Evolutionary conservation across 2,329 filamentous ascomycete species (phyloP).

Genomic region (Alternaria viburni): DNA sequence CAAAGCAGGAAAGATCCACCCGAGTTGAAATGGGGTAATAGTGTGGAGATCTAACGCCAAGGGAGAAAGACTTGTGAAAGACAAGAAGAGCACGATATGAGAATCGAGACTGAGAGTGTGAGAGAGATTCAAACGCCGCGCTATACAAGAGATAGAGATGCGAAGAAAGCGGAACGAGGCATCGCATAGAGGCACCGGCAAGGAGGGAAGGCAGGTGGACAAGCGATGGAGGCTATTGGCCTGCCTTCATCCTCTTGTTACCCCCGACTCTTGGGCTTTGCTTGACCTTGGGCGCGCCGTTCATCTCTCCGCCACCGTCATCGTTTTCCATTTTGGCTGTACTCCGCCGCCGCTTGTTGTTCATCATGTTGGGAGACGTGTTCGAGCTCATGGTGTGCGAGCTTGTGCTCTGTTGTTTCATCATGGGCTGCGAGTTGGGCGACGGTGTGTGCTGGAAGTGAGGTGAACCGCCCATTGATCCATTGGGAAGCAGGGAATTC

Average conservation of each 20-base stretch:
- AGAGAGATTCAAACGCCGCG: constrained; percentile 31
- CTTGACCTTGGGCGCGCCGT: constrained; percentile 57
- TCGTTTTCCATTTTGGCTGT: constrained; percentile 66
- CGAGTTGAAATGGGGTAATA: constrained; percentile 10
- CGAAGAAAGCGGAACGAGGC: constrained; percentile 8
- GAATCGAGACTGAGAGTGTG: constrained; percentile 17
- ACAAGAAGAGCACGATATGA: constrained; percentile 1
- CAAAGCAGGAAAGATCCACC: constrained; percentile 4
- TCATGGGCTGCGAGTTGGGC: constrained; percentile 59
- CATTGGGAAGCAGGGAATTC: constrained; percentile 58
- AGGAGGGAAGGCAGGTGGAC: neutral
- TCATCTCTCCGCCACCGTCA: constrained; percentile 51
- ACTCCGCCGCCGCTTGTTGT: constrained; percentile 65
- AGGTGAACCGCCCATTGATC: constrained; percentile 58
- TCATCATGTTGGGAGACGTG: constrained; percentile 67
- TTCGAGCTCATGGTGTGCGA: constrained; percentile 63
- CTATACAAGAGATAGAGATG: constrained; percentile 29
- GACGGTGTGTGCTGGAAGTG: constrained; percentile 56
- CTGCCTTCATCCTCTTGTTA: constrained; percentile 45
- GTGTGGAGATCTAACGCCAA: constrained; percentile 11
- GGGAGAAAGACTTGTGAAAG: constrained; percentile 1
- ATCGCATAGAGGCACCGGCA: neutral
- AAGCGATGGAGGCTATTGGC: constrained; percentile 19
- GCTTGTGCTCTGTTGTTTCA: constrained; percentile 63
- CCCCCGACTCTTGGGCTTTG: constrained; percentile 54